These are phyloP conservation scores for Fusarium ramigenum DNA, from an alignment of 2,329 filamentous ascomycete species.

Conservation along the genomic window DNA sequence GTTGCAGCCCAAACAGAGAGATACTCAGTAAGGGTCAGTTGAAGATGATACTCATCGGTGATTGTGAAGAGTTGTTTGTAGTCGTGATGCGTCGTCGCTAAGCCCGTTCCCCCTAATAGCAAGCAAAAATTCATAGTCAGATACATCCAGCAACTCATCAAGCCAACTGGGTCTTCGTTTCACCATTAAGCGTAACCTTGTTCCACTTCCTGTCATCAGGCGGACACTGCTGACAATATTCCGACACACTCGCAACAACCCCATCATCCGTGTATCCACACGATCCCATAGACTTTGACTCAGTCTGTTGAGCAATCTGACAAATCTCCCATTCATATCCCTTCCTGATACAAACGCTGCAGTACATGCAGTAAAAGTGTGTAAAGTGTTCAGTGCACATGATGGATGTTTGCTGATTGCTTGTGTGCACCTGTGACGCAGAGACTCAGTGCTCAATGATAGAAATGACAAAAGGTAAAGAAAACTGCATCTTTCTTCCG, in stretches of 20 bases:
- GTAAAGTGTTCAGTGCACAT: slow-evolving; percentile 22
- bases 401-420: neutral
- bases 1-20: neutral
- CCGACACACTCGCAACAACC: neutral
- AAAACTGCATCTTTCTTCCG: too few relatives aligned
- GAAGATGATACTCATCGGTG: neutral
- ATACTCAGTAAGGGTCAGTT: too few relatives aligned
- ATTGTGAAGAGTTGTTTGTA: neutral
- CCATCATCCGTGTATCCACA: slow-evolving; percentile 13
- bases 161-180: neutral
- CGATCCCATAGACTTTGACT: slow-evolving; percentile 12
- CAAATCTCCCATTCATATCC: slow-evolving; percentile 14
- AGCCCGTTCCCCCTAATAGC: accelerated
- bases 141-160: accelerated
- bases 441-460: too few relatives aligned
- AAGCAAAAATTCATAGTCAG: neutral
- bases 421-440: neutral
- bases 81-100: neutral
- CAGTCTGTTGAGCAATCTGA: neutral
- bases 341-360: slow-evolving; percentile 1
- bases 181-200: neutral
- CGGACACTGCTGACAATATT: slow-evolving; percentile 16
- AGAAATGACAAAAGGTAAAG: neutral
- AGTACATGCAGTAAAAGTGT: slow-evolving; percentile 13
- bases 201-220: slow-evolving; percentile 19